These are phyloP conservation scores for Chaetomium strumarium DNA, from an alignment of 2,329 filamentous ascomycete genomes.

Conservation along the genomic window DNA sequence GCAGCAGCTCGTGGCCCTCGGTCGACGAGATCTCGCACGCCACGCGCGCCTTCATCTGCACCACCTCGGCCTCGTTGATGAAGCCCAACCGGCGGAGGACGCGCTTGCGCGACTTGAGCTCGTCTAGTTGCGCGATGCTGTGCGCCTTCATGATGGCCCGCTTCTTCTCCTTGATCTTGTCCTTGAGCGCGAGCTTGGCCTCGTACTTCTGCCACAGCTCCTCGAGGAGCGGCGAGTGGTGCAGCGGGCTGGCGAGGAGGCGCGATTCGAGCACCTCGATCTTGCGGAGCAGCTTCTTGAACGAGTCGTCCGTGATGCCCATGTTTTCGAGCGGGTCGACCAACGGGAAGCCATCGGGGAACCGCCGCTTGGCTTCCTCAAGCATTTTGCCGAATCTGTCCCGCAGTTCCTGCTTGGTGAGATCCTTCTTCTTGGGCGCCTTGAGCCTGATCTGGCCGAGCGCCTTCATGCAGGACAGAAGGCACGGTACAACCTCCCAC, in stretches of 20 bases:
- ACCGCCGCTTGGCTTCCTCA: conserved; percentile 75
- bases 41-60: conserved; percentile 93
- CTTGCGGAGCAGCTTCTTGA: conserved; percentile 90
- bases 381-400: conserved; percentile 63
- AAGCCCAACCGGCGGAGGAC: conserved; percentile 91
- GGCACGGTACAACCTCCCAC: conserved; percentile 78
- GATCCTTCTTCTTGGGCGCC: conserved; percentile 71
- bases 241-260: conserved; percentile 80
- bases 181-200: conserved; percentile 66
- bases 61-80: conserved; percentile 91
- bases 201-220: conserved; percentile 84
- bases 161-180: conserved; percentile 82
- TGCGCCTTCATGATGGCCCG: conserved; percentile 80
- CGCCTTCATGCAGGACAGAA: conserved; percentile 77
- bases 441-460: conserved; percentile 81
- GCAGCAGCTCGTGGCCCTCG: conserved; percentile 83
- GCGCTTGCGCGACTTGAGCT: conserved; percentile 92
- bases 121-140: conserved; percentile 87
- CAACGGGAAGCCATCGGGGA: conserved; percentile 84
- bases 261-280: conserved; percentile 94
- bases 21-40: conserved; percentile 95
- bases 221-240: conserved; percentile 79
- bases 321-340: conserved; percentile 95
- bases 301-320: conserved; percentile 84
- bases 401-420: conserved; percentile 60